phyloP scores from a whole-genome alignment of 2,329 filamentous ascomycete species.

The Taxawa tesnikishii region DNA sequence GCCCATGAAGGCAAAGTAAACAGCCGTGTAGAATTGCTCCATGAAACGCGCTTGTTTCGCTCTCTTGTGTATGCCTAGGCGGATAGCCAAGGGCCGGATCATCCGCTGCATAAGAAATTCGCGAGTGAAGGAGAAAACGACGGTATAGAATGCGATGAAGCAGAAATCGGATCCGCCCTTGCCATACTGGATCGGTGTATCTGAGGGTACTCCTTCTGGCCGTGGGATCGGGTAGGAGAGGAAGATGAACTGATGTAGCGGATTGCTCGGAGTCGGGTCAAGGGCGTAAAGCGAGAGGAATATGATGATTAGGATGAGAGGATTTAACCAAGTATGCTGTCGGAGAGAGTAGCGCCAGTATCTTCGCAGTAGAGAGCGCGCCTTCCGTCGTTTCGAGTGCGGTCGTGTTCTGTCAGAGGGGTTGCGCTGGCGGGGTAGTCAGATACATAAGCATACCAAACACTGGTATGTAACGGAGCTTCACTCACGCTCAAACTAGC shows the following conservation, averaged over 20 bases:
- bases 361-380: conserved; percentile 30
- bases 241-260: conserved; percentile 71
- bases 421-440: conserved; percentile 8
- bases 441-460: conserved; percentile 5
- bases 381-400: conserved; percentile 34
- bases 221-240: conserved; percentile 64
- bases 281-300: conserved; percentile 58
- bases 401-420: conserved; percentile 13
- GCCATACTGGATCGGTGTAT: conserved; percentile 56
- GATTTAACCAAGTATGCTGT: conserved; percentile 54
- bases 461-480: conserved; percentile 9
- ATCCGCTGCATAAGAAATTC: conserved; percentile 93
- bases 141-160: conserved; percentile 78
- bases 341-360: conserved; percentile 33
- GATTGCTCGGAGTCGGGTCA: conserved; percentile 68
- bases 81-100: conserved; percentile 62
- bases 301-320: conserved; percentile 53
- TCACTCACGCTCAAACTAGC: not conserved
- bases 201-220: conserved; percentile 24
- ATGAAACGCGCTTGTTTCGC: conserved; percentile 84
- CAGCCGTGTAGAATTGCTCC: conserved; percentile 88
- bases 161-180: conserved; percentile 81
- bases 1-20: conserved; percentile 77
- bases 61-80: conserved; percentile 55
- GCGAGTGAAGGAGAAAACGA: conserved; percentile 84